phyloP scores from a whole-genome alignment of 805 yeast genomes.

The Cyberlindnera veronae region DNA sequence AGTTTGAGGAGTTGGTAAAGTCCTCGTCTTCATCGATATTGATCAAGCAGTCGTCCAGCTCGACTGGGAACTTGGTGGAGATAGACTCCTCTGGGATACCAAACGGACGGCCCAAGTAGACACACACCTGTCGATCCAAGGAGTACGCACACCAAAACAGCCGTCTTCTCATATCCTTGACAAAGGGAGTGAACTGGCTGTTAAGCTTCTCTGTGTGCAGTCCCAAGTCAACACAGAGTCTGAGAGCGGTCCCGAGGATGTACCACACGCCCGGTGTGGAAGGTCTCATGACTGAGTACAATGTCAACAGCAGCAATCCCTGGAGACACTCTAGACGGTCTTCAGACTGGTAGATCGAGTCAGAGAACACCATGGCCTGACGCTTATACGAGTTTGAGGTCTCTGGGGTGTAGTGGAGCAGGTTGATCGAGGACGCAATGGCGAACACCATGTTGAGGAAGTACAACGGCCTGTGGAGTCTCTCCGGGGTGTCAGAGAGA shows the following conservation, averaged over 20 bases:
- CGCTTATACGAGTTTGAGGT: slow-evolving; percentile 68
- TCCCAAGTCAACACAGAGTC: slow-evolving; percentile 82
- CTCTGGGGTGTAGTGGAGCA: slow-evolving; percentile 59
- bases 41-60: slow-evolving; percentile 69
- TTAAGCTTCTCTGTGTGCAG: slow-evolving; percentile 63
- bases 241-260: slow-evolving; percentile 71
- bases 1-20: slow-evolving; percentile 35
- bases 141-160: slow-evolving; percentile 89
- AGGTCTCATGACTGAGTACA: slow-evolving; percentile 84
- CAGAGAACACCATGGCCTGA: slow-evolving; percentile 59
- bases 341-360: slow-evolving; percentile 50
- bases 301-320: slow-evolving; percentile 62
- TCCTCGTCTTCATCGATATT: slow-evolving; percentile 36
- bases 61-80: slow-evolving; percentile 66
- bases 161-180: slow-evolving; percentile 67
- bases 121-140: slow-evolving; percentile 80
- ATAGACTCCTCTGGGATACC: slow-evolving; percentile 84
- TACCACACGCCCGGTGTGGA: slow-evolving; percentile 94
- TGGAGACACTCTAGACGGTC: slow-evolving; percentile 72
- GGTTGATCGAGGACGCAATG: slow-evolving; percentile 71
- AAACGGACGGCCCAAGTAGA: slow-evolving; percentile 82
- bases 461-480: slow-evolving; percentile 54
- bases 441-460: slow-evolving; percentile 79
- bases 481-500: slow-evolving; percentile 38
- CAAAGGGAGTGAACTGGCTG: slow-evolving; percentile 45